Conservation (phyloP, 78 protist genomes). For the Diacronema lutheri region DNA sequence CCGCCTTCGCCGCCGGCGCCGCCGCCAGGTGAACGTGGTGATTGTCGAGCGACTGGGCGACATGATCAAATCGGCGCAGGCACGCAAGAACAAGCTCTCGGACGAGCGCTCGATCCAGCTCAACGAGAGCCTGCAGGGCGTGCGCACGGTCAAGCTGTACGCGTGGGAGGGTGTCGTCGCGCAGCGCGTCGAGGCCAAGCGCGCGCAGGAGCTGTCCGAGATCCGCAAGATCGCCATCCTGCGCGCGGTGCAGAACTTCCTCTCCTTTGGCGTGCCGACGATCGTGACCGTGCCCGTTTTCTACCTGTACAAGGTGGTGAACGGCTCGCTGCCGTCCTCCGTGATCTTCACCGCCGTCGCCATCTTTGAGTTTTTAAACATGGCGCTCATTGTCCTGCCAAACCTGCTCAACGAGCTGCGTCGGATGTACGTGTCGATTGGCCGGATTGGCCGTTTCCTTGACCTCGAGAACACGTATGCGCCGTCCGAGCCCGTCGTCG, state of each 20-base stretch:
- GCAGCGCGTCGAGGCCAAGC: background rate
- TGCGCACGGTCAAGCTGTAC: constrained; percentile 49
- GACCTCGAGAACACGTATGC: no score
- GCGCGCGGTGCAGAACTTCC: background rate
- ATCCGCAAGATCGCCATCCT: background rate
- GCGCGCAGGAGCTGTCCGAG: background rate
- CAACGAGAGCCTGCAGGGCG: constrained; percentile 56
- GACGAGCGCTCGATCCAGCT: constrained; percentile 28
- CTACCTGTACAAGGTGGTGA: background rate
- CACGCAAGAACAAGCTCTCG: no score
- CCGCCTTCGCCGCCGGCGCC: no score
- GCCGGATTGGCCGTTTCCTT: no score
- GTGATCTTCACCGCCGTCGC: constrained; percentile 34
- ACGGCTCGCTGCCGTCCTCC: constrained; percentile 58
- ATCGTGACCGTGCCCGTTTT: constrained; percentile 38
- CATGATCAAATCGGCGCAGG: no score
- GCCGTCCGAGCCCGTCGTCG: no score
- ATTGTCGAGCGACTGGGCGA: no score
- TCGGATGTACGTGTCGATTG: no score
- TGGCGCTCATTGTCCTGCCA: constrained; percentile 68
- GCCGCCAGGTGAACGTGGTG: no score
- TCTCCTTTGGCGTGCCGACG: background rate
- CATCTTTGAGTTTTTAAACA: constrained; percentile 24
- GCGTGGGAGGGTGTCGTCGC: constrained; percentile 32
- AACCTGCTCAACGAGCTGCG: no score